Conservation (phyloP, 805 yeast species). For the Wickerhamomyces mucosus region DNA sequence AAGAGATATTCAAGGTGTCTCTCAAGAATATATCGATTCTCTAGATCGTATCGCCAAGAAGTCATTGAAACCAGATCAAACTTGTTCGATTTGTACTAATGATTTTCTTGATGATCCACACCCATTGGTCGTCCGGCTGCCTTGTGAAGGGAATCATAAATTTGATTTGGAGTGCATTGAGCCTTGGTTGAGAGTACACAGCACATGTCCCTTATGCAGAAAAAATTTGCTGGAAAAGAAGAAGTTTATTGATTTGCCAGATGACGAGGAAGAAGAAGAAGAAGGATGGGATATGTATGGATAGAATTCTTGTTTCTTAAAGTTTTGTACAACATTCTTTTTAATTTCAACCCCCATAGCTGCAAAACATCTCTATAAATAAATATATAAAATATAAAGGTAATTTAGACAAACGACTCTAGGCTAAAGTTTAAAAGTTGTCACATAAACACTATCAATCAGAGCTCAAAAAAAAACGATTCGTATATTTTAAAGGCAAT, state of each 20-base stretch:
- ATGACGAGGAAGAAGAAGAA: conserved; percentile 37
- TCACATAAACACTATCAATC: too few relatives aligned
- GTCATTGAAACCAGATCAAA: conserved; percentile 36
- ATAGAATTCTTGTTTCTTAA: too few relatives aligned
- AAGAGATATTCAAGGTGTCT: conserved; percentile 39
- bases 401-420: too few relatives aligned
- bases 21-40: conserved; percentile 62
- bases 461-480: too few relatives aligned
- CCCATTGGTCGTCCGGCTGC: conserved; percentile 70
- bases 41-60: conserved; percentile 59
- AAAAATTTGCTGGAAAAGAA: conserved; percentile 51
- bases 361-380: too few relatives aligned
- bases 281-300: conserved; percentile 83
- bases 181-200: conserved; percentile 73
- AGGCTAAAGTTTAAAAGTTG: too few relatives aligned
- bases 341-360: too few relatives aligned
- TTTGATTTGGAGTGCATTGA: conserved; percentile 87
- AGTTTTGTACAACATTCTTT: too few relatives aligned
- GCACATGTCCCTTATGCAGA: conserved; percentile 84
- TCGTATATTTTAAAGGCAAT: too few relatives aligned
- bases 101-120: conserved; percentile 61
- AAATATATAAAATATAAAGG: too few relatives aligned
- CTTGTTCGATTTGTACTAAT: conserved; percentile 81
- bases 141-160: conserved; percentile 55
- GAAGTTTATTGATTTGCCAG: conserved; percentile 19